Evolutionary conservation across 2,329 filamentous ascomycete genomes (phyloP).

Genomic region (Cordyceps militaris): DNA sequence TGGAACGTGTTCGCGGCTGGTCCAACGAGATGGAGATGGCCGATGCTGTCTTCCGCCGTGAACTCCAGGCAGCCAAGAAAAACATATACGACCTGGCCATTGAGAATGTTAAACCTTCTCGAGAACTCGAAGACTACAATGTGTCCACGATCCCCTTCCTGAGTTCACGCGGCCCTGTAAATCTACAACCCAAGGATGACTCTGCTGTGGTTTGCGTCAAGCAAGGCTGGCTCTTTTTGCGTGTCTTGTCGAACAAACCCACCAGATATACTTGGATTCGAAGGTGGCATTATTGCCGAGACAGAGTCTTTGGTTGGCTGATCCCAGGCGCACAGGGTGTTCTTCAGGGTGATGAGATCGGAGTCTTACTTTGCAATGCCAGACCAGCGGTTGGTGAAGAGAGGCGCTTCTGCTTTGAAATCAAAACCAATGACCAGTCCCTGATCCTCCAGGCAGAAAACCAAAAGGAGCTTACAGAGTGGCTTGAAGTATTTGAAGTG

Average conservation of each 20-base stretch:
- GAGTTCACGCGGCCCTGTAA: slow-evolving; percentile 61
- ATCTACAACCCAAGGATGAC: slow-evolving; percentile 49
- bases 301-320: slow-evolving; percentile 93
- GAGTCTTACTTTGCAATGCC: slow-evolving; percentile 86
- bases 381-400: slow-evolving; percentile 89
- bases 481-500: slow-evolving; percentile 88
- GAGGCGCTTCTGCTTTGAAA: slow-evolving; percentile 92
- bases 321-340: slow-evolving; percentile 80
- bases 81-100: slow-evolving; percentile 77
- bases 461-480: slow-evolving; percentile 84
- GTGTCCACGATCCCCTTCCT: slow-evolving; percentile 84
- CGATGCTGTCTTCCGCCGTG: slow-evolving; percentile 75
- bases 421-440: slow-evolving; percentile 93
- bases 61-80: slow-evolving; percentile 70
- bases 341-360: slow-evolving; percentile 92
- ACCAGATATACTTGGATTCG: slow-evolving; percentile 83
- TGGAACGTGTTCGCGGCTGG: slow-evolving; percentile 91
- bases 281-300: slow-evolving; percentile 92
- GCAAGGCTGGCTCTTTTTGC: slow-evolving; percentile 88
- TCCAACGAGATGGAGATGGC: slow-evolving; percentile 86
- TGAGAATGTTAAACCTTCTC: slow-evolving; percentile 65
- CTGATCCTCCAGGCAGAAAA: slow-evolving; percentile 89
- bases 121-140: slow-evolving; percentile 90
- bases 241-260: slow-evolving; percentile 78
- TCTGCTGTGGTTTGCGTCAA: slow-evolving; percentile 60